Percentiles rank a stretch among this genome's conserved stretches.
phyloP scores from a whole-genome alignment of 768 basidiomycete genomes.

The Kwoniella botswanensis region DNA sequence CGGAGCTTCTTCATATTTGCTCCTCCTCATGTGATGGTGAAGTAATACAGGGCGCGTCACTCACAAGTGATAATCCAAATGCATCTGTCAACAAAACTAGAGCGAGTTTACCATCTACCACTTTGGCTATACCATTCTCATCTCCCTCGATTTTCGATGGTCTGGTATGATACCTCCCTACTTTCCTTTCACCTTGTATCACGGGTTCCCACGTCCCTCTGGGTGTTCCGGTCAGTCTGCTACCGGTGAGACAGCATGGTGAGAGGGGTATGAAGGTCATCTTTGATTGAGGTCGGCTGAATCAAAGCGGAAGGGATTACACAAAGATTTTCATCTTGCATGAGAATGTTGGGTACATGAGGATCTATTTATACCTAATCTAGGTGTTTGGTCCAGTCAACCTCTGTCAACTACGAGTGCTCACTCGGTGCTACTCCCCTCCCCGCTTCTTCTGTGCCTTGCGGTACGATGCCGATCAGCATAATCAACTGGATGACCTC shows the following conservation, averaged over 20 bases:
- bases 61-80: slow-evolving; percentile 34
- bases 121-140: not conserved
- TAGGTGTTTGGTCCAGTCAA: not conserved
- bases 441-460: too few relatives aligned
- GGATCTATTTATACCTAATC: not conserved
- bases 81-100: slow-evolving; percentile 36
- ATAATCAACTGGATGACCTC: not conserved
- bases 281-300: not conserved
- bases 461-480: too few relatives aligned
- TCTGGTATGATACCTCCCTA: slow-evolving; percentile 38
- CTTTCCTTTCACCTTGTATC: slow-evolving; percentile 5
- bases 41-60: not conserved
- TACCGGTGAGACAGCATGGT: slow-evolving; percentile 38
- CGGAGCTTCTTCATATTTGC: too few relatives aligned
- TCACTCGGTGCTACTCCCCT: too few relatives aligned
- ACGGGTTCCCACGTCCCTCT: slow-evolving; percentile 28
- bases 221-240: slow-evolving; percentile 28
- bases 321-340: not conserved
- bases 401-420: not conserved
- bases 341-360: not conserved
- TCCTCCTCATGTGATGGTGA: too few relatives aligned
- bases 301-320: not conserved
- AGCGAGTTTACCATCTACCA: slow-evolving; percentile 29
- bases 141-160: slow-evolving; percentile 14
- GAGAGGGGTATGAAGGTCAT: slow-evolving; percentile 40